Base-by-base conservation (phyloP, 352 stramenopile species). In the Globisporangium camurandrum region DNA sequence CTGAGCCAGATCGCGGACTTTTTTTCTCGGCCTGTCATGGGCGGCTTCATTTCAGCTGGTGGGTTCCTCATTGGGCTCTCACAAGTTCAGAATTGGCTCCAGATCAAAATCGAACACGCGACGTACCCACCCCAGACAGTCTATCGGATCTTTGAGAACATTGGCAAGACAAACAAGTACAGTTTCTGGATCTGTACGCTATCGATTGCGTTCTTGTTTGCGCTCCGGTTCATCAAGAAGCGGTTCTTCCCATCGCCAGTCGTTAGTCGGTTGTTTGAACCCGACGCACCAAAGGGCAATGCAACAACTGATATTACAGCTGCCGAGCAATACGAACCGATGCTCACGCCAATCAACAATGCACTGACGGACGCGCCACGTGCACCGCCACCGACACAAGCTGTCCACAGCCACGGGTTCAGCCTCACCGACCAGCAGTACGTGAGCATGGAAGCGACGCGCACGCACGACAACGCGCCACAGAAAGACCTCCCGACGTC, bases 31-130 rank as follows among this genome's bases (percentile, higher is more conserved):
- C 84, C 89, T 7, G 87, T 97, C 49, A 81, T 96, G 59, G 87
- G 80, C 16, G 88, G 88, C 39, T 97, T 97, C 61, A 93, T 93
- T 38, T 91, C 79, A 17, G 88, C 70, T 22, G 86, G 83, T 1
- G 84, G 87, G 23, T 69, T 97, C 51, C 84, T 96, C 54, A 97
- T 97, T 70, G 91, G 86, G 46, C 69, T 92, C 34, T 95, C 81
- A 37, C 87, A 97, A 67, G 61, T 88, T 26, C 84, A 84, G 34
- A 87, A 91, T 49, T 82, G 86, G 60, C 76, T 96, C 49, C 83
- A 85, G 24, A 76, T 95, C 41, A 65, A 69, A 10, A 61, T 92
- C 48, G 61, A 14, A 72, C 54, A 26, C 67, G 57, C 26, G 70
- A 88, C 37, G 49, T 71, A 30, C 63, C 87, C 30, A 71, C 89